Base-by-base conservation (phyloP, 2,329 filamentous ascomycete species). In the Alternaria conjuncta region DNA sequence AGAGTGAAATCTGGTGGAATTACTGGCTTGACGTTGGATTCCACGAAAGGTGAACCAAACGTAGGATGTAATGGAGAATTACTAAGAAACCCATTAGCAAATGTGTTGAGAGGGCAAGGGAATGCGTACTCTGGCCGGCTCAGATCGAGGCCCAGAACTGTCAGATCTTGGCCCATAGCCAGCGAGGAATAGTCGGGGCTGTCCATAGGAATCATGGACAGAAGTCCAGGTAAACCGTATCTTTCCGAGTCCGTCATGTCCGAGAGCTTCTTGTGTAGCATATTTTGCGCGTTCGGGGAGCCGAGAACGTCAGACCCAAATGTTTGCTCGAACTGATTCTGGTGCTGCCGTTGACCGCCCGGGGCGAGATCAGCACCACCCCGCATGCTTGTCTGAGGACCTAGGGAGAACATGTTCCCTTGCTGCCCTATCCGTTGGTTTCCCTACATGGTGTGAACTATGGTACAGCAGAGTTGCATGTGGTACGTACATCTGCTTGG, bases 121-220 rank as follows among this genome's bases (percentile, higher is more conserved):
- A 25, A 21, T 28, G 66, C 84, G 78, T 83, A 88, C 86, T 88
- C 86, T 63, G 85, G 84, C 64, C 86, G 85, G 69, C 89, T 89
- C 60, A 91, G 80, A 74, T 91, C 88, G 68, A 91, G 81, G 25
- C 88, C 89, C 21, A 91, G 79, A 8, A 86, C 85, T 73, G 86
- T 89, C 64, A 90, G 77, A 75, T 91, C 88, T 75, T 90, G 87
- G 13, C 89, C 89, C 66, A 89, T 83, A 26, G 88, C 86, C 57
- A 90, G 81, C 20, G 75, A 75, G 21, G 75, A 83, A 71, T 77
- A 79, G 76, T 84, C 87, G 13, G 83, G 82, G 70, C 82, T 86
- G 64, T 86, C 85, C 65, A 83, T 81, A 57, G 83, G 84, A 66
- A 87, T 86, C 83, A 85, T 87, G 41, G 83, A 84, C 45, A 88